A percentile compares a stretch with the other conserved stretches of the same genome.
phyloP scores from a whole-genome alignment of 345 rosid species.

The Populus euphratica region DNA sequence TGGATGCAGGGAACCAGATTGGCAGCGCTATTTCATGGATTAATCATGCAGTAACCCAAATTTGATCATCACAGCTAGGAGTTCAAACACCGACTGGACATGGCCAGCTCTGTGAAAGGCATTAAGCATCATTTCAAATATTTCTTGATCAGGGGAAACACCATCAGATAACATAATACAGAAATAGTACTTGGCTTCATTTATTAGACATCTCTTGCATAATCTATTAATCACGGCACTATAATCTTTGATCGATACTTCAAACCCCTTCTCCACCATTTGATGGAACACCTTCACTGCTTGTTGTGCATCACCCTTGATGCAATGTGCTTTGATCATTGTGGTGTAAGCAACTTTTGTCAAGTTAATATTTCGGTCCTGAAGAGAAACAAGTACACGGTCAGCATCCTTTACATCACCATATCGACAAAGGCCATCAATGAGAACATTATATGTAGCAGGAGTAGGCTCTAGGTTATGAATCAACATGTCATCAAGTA shows the following conservation, averaged over 20 bases:
- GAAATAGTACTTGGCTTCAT: slow-evolving; percentile 48
- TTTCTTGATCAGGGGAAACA: slow-evolving; percentile 53
- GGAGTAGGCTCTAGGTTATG: slow-evolving; percentile 47
- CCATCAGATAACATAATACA: slow-evolving; percentile 51
- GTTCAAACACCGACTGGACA: slow-evolving; percentile 29
- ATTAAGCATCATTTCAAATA: slow-evolving; percentile 49
- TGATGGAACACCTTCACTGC: slow-evolving; percentile 40
- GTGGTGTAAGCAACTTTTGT: slow-evolving; percentile 59
- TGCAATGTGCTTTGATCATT: slow-evolving; percentile 71
- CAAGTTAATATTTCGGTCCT: slow-evolving; percentile 26
- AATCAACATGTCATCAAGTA: slow-evolving; percentile 40
- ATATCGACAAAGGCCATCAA: slow-evolving; percentile 50
- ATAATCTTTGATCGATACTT: slow-evolving; percentile 60
- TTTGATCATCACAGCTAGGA: slow-evolving; percentile 48
- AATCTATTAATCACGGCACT: slow-evolving; percentile 68
- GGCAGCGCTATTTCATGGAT: slow-evolving; percentile 12
- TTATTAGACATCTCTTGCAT: slow-evolving; percentile 44
- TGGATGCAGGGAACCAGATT: background rate
- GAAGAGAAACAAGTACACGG: slow-evolving; percentile 43
- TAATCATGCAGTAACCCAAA: slow-evolving; percentile 39
- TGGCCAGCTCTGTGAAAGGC: slow-evolving; percentile 36
- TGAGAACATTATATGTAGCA: slow-evolving; percentile 57
- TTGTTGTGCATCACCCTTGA: slow-evolving; percentile 50
- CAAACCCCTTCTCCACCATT: slow-evolving; percentile 56
- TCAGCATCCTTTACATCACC: slow-evolving; percentile 50